phyloP scores from a whole-genome alignment of 2,329 filamentous ascomycete species.

The Fonsecaea multimorphosa region DNA sequence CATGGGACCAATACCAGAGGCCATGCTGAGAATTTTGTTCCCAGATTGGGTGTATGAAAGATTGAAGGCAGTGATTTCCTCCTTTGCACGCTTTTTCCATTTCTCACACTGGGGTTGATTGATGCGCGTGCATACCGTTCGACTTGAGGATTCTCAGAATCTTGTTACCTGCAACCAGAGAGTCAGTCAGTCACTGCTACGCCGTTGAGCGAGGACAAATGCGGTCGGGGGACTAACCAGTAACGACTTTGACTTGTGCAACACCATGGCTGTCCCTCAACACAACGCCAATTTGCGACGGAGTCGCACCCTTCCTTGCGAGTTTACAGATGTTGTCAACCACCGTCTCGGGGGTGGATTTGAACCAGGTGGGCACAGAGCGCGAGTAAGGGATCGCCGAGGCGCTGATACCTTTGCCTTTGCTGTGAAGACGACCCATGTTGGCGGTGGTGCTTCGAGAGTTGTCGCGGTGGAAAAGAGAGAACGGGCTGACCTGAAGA shows the following conservation, averaged over 20 bases:
- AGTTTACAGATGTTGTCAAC: constrained; percentile 99
- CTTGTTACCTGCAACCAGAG: constrained; percentile 79
- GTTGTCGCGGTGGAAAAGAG: constrained; percentile 22
- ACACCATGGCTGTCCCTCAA: constrained; percentile 98
- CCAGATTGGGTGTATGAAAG: not conserved
- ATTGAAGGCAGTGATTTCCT: constrained; percentile 10
- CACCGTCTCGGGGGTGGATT: constrained; percentile 98
- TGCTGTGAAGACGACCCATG: constrained; percentile 98
- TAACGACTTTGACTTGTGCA: constrained; percentile 96
- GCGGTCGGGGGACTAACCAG: constrained; percentile 68
- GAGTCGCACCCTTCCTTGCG: constrained; percentile 97
- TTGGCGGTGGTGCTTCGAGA: constrained; percentile 40
- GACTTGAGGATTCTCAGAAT: constrained; percentile 99
- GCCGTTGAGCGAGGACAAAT: not conserved
- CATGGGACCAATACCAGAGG: constrained; percentile 80
- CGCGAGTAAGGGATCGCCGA: constrained; percentile 97
- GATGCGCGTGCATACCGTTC: constrained; percentile 75
- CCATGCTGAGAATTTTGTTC: constrained; percentile 48
- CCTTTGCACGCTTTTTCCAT: not conserved
- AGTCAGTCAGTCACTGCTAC: constrained; percentile 16
- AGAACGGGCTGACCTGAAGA: constrained; percentile 4
- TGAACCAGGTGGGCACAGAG: constrained; percentile 90
- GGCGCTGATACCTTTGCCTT: constrained; percentile 98
- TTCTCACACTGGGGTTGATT: constrained; percentile 31
- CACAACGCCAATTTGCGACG: constrained; percentile 98